Evolutionary conservation across 1,284 basidiomycete genomes (phyloP).

Genomic region (Ustilago xerochloae): DNA sequence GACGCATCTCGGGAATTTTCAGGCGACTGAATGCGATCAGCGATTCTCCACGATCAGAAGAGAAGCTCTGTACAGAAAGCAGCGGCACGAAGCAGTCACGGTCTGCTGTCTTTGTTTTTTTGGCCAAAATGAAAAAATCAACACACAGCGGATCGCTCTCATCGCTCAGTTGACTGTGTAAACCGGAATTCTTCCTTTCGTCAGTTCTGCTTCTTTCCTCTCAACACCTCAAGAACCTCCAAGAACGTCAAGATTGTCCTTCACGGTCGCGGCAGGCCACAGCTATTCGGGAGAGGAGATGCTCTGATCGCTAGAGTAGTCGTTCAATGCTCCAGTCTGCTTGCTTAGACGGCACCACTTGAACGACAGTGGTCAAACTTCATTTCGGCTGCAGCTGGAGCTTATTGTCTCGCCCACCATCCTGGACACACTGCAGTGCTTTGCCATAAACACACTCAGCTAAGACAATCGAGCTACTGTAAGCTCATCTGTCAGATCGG

Average conservation of each 20-base stretch:
- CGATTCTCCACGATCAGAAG: slow-evolving; percentile 21
- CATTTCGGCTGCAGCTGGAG: slow-evolving; percentile 20
- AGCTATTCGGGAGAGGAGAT: slow-evolving; percentile 1
- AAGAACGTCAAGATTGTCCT: background rate
- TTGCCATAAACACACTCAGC: slow-evolving; percentile 1
- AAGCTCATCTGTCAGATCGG: background rate
- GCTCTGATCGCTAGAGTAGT: slow-evolving; percentile 2
- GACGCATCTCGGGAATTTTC: slow-evolving; percentile 1
- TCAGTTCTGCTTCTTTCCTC: background rate
- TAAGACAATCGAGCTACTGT: background rate
- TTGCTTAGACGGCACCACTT: slow-evolving; percentile 11
- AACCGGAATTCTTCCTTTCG: background rate
- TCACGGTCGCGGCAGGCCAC: background rate
- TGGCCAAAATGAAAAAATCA: slow-evolving; percentile 11
- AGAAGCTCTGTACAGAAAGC: too few relatives aligned
- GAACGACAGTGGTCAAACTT: slow-evolving; percentile 15
- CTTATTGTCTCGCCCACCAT: slow-evolving; percentile 10
- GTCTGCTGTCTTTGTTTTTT: background rate
- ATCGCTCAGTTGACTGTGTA: slow-evolving; percentile 3
- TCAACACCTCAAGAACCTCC: slow-evolving; percentile 5
- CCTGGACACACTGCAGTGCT: background rate
- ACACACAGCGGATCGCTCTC: background rate
- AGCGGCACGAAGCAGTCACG: too few relatives aligned
- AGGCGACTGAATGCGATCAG: slow-evolving; percentile 5
- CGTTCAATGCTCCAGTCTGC: slow-evolving; percentile 4